Evolutionary conservation across 1,284 basidiomycete species (phyloP), one percentile per base, ranked within the genome.

Genomic region (Caloboletus inedulis): DNA sequence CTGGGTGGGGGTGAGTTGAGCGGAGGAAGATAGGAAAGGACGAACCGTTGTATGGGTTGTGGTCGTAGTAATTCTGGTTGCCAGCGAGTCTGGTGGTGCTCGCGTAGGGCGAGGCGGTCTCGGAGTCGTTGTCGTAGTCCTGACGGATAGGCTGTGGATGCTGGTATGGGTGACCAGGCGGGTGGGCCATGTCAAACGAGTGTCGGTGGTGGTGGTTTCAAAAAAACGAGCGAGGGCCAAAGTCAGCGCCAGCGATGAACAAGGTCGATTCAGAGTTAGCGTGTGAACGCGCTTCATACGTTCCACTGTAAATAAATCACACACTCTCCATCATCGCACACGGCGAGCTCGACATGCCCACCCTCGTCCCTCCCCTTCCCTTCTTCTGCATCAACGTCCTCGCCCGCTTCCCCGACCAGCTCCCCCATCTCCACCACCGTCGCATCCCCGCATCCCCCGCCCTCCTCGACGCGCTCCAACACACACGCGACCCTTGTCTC

Each of bases 401-500:
- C 30, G 54, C 68, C 0, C 59, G 62, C 27, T 66, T 64, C 52
- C 69, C 75, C 1, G 75, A 80, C 39, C 63, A 72, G 23, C 43
- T 80, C 8, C 62, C 73, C 56, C 18, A 57, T 9, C 43, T 71
- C 6, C 73, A 71, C 0, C 29, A 48, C 13, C 58, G 59, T 3
- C 66, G 68, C 29, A 18, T 75, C 3, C 72, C 6, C 64, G 77
- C 52, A 62, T 77, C 41, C 66, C 72, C 45, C 29, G 52, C 52
- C n/a, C 49, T 65, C 46, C 46, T 54, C 44, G 57, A 59, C 52
- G 51, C 52, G 13, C 34, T 55, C 43, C 6, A 39, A 14, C 3
- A 52, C 19, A 45, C 54, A 1, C 62, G 77, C 4, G 79, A 85
- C 58, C 84, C 86, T 1, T 72, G 76, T 12, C 67, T 87, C 12